phyloP scores from a whole-genome alignment of 495 filamentous ascomycete genomes.

The Penicillium coffeae region DNA sequence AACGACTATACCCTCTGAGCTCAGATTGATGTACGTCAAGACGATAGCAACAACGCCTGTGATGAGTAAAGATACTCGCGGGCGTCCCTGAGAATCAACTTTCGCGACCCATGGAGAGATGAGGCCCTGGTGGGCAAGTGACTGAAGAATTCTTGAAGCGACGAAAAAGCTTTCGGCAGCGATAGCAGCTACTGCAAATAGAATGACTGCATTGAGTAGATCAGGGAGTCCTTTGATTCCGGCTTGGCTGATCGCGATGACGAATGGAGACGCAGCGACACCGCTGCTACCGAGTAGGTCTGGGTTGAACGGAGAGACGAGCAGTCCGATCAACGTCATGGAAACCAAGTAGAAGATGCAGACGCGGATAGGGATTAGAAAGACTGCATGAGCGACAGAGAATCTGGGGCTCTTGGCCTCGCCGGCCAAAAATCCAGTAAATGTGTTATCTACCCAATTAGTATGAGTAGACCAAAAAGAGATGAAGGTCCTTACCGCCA shows the following conservation, averaged over 20 bases:
- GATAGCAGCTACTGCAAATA: conserved; percentile 27
- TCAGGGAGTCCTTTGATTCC: conserved; percentile 23
- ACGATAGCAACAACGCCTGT: conserved; percentile 18
- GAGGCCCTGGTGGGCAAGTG: conserved; percentile 26
- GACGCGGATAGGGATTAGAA: conserved; percentile 28
- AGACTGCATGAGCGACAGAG: conserved; percentile 26
- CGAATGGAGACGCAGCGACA: conserved; percentile 30
- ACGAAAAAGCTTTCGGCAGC: conserved; percentile 27
- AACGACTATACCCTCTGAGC: conserved; percentile 11
- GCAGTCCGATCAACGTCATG: conserved; percentile 23
- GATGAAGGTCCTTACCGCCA: conserved; percentile 3
- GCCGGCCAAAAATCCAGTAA: conserved; percentile 1
- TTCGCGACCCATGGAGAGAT: conserved; percentile 17
- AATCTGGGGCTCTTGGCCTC: conserved; percentile 19
- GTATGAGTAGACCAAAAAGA: background rate
- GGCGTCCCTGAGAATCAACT: conserved; percentile 25
- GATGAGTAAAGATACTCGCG: conserved; percentile 16
- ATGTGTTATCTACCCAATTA: background rate
- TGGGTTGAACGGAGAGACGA: conserved; percentile 26
- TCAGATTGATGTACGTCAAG: conserved; percentile 27
- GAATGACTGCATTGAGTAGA: conserved; percentile 28
- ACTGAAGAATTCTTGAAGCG: conserved; percentile 24
- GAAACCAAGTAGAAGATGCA: conserved; percentile 25
- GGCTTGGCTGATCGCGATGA: conserved; percentile 27
- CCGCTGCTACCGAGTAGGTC: conserved; percentile 17